Base-by-base conservation (phyloP, 2,329 filamentous ascomycete species). In the Neopestalotiopsis sp. region DNA sequence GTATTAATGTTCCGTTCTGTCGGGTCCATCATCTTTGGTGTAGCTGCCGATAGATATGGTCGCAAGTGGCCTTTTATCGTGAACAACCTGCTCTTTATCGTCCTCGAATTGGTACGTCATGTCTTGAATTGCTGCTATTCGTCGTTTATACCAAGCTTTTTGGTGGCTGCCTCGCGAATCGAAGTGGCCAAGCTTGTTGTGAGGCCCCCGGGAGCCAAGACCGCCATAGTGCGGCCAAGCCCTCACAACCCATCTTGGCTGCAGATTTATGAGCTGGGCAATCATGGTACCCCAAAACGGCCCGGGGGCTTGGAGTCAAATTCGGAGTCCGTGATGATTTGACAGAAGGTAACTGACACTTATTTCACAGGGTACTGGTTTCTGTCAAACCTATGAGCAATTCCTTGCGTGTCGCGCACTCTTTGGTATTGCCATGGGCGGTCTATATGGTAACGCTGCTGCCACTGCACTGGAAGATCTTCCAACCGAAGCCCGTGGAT, bases 351-450 rank as follows among this genome's bases (percentile, higher is more conserved):
- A 12, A 62, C 59, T 62, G 24, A 62, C 17, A 64, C 3, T 20
- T 28, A 12, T 12, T 32, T 14, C 24, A 1, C 62, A 87, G 84
- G 85, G 84, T 17, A 94, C 92, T 49, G 92, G 91, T 68, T 94
- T 93, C 77, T 88, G 87, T 71, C 78, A 84, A 0, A 94, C 90
- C 0, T 94, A 93, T 74, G 75, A 83, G 63, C 88, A 93, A 73
- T 95, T 95, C 76, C 83, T 96, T 28, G 92, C 90, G 12, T 92
- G 93, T 12, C 87, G 93, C 56, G 89, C 90, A 57, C 82, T 95
- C 3, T 95, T 95, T 75, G 93, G 93, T 61, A 80, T 95, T 58
- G 92, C 93, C 74, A 95, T 95, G 93, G 93, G 93, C 53, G 93
- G 93, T 72, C 73, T 95, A 1, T 90, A 94, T 79, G 93, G 93